Percentiles rank a stretch among this genome's conserved stretches.
These are phyloP conservation scores for Aquilaria sinensis DNA, from an alignment of 345 rosid genomes.

Conservation along the genomic window DNA sequence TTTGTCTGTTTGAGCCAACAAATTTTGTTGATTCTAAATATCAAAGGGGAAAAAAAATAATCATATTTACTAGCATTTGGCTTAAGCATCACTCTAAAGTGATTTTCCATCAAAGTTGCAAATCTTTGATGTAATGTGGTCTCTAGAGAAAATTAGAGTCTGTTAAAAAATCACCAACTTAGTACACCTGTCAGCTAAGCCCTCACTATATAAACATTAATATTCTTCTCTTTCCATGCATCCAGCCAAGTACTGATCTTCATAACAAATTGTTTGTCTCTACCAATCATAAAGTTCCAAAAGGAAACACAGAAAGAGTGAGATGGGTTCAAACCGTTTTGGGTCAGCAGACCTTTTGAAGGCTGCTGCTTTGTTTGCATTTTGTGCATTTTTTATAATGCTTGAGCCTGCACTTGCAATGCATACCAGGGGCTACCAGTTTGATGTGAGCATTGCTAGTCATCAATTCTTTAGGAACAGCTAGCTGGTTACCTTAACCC, in stretches of 20 bases:
- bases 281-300: neutral
- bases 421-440: constrained; percentile 46
- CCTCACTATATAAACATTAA: constrained; percentile 18
- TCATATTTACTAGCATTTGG: neutral
- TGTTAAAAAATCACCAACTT: constrained; percentile 25
- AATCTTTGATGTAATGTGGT: neutral
- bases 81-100: constrained; percentile 30
- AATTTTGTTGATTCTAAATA: too few relatives aligned
- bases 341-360: neutral
- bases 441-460: constrained; percentile 21
- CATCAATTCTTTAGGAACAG: too few relatives aligned
- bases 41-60: too few relatives aligned
- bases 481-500: too few relatives aligned
- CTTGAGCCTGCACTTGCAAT: constrained; percentile 23
- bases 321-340: constrained; percentile 15
- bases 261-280: neutral
- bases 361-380: constrained; percentile 13
- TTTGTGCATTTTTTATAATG: constrained; percentile 17
- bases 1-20: too few relatives aligned
- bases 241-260: constrained; percentile 4
- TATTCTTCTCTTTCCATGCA: constrained; percentile 5
- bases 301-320: neutral
- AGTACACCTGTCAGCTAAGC: constrained; percentile 10
- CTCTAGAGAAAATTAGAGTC: too few relatives aligned
- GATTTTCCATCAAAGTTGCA: constrained; percentile 9